Base-by-base conservation (phyloP, 768 basidiomycete genomes). In the Phylloporus arenicola region DNA sequence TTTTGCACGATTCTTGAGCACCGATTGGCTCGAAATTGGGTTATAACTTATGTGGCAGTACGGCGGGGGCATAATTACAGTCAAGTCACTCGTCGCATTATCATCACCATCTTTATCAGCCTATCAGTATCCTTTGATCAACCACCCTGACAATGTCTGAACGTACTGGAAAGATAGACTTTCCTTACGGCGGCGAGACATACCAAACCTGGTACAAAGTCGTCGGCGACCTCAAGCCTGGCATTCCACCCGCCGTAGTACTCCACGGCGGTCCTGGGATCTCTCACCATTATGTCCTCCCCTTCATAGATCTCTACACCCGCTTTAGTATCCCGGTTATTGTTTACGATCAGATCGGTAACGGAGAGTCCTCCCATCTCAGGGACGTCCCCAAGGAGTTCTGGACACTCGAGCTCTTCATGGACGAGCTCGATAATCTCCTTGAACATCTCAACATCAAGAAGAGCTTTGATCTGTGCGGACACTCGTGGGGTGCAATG, bases 401-500 rank as follows among this genome's bases (percentile, higher is more conserved):
- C 57, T 74, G 73, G 76, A 73, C 71, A 6, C 56, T 72, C 19
- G 70, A 76, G 7, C 71, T 83, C 3, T 82, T 79, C 65, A 59
- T 78, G 47, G 74, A 74, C 37, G 77, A 83, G 65, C 74, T 83
- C 30, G 69, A 71, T 24, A 80, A 79, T 46, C 54, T 83, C 9
- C 46, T 82, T 20, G 40, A 55, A 4, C 55, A 75, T 19, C 65
- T 83, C 17, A 69, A 64, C 0, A 71, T 81, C 51, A 38, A 59
- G 9, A 56, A 61, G 6, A 53, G 59, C n/a, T 82, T 73, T 58
- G 69, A 74, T 54, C 57, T 82, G 2, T 54, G 74, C 1, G 82
- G 82, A 0, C 81, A 82, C 43, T 80, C 77, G 5, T 81, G 80
- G 80, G 82, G 81, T 12, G 79, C 75, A 1, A 79, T 79, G 65